Base-by-base conservation (phyloP, 139 green algal species). In the Chlamydomonas sp. region DNA sequence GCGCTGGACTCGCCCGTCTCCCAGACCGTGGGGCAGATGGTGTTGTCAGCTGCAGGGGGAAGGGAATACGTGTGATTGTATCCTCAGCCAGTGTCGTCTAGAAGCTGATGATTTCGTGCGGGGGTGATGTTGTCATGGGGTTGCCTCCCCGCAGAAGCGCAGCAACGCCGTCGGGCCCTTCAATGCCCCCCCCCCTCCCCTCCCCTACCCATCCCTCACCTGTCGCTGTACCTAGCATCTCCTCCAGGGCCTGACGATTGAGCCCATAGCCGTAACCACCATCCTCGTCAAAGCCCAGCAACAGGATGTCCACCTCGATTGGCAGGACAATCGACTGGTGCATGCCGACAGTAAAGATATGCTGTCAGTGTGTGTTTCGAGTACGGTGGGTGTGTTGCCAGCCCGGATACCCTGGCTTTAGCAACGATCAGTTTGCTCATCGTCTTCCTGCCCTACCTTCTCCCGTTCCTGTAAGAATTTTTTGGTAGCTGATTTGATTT, bases 221-320 rank as follows among this genome's bases (percentile, higher is more conserved):
- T 18, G 82, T 86, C 1, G 82, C 82, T 16, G 71, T 73, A 61
- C 61, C 77, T 3, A 91, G 87, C 83, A 93, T 16, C 62, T 86
- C 82, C 57, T 90, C 80, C 63, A 93, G 84, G 67, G 73, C 78
- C 4, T 16, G 20, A 1, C 14, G n/a, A 6, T 90, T 64, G 2
- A 94, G 18, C 5, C 71, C 18, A 66, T 92, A 92, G 5, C 84
- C 89, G 49, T 92, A 94, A 17, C 87, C 91, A 12, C 89, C 91
- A 76, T 91, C 89, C 9, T 79, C 89, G 14, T 90, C 84, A 79
- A 94, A 94, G 9, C 91, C 91, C 4, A 94, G n/a, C 4, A 94
- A 83, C 2, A 94, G 78, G 2, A 94, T 14, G 79, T 94, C 91
- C 62, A 94, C 89, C 62, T 92, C 89, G 3, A 94, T 71, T 1